Base-by-base conservation (phyloP, 768 basidiomycete genomes). In the Cubamyces lactineus region DNA sequence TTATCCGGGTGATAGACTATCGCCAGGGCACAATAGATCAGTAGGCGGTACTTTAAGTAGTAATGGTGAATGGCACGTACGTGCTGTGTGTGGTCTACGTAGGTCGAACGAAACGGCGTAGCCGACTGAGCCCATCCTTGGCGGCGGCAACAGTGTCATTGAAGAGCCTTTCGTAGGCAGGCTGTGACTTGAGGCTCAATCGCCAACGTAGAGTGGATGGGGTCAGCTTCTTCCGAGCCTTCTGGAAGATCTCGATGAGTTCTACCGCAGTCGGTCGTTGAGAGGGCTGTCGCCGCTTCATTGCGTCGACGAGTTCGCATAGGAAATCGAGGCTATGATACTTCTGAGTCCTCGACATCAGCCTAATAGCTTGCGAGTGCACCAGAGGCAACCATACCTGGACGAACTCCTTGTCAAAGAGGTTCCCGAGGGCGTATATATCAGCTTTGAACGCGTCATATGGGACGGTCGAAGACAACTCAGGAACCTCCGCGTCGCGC, bases 401-500 rank as follows among this genome's bases (percentile, higher is more conserved):
- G 0, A 57, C 45, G 16, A 70, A 64, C 12, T 68, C 61, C 41
- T 65, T 65, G 28, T 59, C 50, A 43, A 61, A 72, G 1, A 72
- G 19, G 53, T 71, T 66, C 1, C 73, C 72, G 5, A 72, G 57
- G 11, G 65, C 62, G 52, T 64, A 74, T 0, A 72, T 69, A 23
- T 72, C 73, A 34, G 66, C 61, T 46, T 70, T 68, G 61, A 64
- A 71, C 0, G 69, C 59, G 40, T 74, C 62, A 47, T 72, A 72
- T 0, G 68, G 72, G 2, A 59, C 34, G 1, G 53, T 42, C 12
- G 23, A 13, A 3, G 64, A 68, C 1, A 72, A 53, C 42, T 73
- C 72, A 0, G 71, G 72, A 1, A 69, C 61, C 1, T 67, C 65
- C 39, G 66, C 42, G 24, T 73, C 72, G 8, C 66, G 57, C 0